These are phyloP conservation scores for Diutina mesorugosa DNA, from an alignment of 1,139 yeast genomes.

Conservation along the genomic window DNA sequence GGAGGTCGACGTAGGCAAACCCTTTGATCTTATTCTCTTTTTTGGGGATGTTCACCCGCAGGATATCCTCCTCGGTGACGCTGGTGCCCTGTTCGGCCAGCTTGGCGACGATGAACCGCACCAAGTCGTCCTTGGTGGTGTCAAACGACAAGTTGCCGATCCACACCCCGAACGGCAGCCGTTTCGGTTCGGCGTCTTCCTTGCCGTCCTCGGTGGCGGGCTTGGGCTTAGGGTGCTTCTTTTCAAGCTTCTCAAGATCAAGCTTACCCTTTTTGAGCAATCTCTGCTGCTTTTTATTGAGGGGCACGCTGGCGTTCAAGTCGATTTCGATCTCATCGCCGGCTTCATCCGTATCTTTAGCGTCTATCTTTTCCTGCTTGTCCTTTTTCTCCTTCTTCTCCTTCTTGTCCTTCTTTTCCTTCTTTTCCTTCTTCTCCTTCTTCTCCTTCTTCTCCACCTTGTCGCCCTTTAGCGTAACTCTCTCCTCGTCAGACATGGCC, in stretches of 20 bases:
- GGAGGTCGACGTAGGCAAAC: conserved; percentile 83
- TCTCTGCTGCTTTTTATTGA: conserved; percentile 87
- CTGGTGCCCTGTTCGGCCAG: conserved; percentile 24
- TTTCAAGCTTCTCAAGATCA: conserved; percentile 42
- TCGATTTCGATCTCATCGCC: conserved; percentile 56
- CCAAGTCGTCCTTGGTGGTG: conserved; percentile 65
- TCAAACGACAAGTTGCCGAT: conserved; percentile 85
- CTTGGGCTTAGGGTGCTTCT: conserved; percentile 34
- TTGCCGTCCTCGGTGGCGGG: conserved; percentile 21
- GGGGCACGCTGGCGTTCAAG: conserved; percentile 62
- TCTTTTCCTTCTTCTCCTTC: conserved; percentile 10
- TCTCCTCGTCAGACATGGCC: neutral
- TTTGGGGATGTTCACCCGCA: conserved; percentile 56
- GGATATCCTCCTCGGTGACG: conserved; percentile 34
- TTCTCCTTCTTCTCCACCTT: conserved; percentile 3
- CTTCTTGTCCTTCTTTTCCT: conserved; percentile 1
- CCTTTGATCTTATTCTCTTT: conserved; percentile 61
- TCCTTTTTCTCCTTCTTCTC: conserved; percentile 3
- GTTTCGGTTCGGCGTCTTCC: conserved; percentile 15
- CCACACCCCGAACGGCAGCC: conserved; percentile 74
- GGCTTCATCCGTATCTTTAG: neutral
- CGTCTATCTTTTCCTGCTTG: conserved; percentile 6
- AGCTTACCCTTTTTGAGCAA: conserved; percentile 69
- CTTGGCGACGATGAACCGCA: conserved; percentile 50
- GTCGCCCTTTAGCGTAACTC: neutral